Conservation (phyloP, 257 asterid genomes). For the Ilex asprella region DNA sequence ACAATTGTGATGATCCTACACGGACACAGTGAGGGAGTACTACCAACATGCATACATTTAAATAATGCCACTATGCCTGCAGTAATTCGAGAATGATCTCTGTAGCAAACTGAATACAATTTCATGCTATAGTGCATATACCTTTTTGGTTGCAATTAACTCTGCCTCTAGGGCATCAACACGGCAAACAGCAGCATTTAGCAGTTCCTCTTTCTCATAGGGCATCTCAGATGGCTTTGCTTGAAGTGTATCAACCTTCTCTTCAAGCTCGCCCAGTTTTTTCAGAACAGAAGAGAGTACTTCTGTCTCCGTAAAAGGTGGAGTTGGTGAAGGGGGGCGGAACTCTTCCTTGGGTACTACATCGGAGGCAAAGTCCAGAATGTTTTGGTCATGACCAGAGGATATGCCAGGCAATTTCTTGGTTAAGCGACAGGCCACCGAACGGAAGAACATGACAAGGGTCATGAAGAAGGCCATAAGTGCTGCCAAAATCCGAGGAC, state of each 20-base stretch:
- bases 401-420: conserved; percentile 14
- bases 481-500: conserved; percentile 4
- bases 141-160: conserved; percentile 82
- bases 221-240: conserved; percentile 73
- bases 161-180: conserved; percentile 84
- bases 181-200: conserved; percentile 82
- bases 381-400: conserved; percentile 6
- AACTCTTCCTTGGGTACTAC: conserved; percentile 27
- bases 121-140: conserved; percentile 8
- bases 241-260: conserved; percentile 46
- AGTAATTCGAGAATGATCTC: neutral
- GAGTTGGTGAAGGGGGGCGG: conserved; percentile 37
- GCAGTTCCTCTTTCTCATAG: conserved; percentile 68
- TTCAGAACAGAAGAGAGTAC: conserved; percentile 45
- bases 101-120: neutral
- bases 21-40: too few relatives aligned
- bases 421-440: conserved; percentile 7
- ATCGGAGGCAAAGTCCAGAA: conserved; percentile 12
- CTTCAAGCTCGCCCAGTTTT: conserved; percentile 66
- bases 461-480: conserved; percentile 13
- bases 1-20: too few relatives aligned
- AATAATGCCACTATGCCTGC: too few relatives aligned
- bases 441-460: conserved; percentile 9
- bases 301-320: conserved; percentile 35
- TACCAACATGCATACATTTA: too few relatives aligned